A percentile compares a stretch with the other conserved stretches of the same genome.
Conservation (phyloP, 352 stramenopile species). For the Globisporangium alternatum region DNA sequence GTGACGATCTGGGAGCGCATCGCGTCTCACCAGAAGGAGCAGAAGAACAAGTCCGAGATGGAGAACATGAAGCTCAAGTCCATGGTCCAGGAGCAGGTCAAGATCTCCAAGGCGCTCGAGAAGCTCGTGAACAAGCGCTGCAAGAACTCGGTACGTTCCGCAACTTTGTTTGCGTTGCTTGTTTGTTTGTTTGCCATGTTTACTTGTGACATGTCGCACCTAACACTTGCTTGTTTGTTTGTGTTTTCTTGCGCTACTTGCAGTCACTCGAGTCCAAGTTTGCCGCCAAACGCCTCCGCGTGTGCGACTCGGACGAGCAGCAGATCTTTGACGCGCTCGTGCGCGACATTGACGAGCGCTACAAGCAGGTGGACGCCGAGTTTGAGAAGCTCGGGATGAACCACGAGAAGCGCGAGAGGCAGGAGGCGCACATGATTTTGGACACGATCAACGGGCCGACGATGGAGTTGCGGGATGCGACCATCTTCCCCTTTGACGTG, state of each 20-base stretch:
- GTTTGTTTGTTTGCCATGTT: background rate
- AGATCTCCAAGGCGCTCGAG: conserved; percentile 54
- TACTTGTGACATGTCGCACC: background rate
- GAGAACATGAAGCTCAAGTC: conserved; percentile 61
- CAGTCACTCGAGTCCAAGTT: conserved; percentile 20
- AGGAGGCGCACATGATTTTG: conserved; percentile 51
- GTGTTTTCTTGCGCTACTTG: background rate
- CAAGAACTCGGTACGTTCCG: conserved; percentile 30
- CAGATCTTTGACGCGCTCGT: conserved; percentile 35
- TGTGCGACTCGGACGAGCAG: conserved; percentile 35
- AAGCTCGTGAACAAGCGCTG: conserved; percentile 54
- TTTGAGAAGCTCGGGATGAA: conserved; percentile 40
- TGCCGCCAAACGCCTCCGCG: conserved; percentile 23
- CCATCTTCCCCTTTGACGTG: conserved; percentile 50
- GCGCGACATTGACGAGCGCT: conserved; percentile 26
- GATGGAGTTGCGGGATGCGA: conserved; percentile 50
- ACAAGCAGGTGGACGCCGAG: conserved; percentile 37
- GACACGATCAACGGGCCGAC: conserved; percentile 40
- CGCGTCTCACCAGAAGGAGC: conserved; percentile 59
- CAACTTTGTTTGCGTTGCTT: background rate
- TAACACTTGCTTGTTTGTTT: background rate
- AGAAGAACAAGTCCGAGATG: conserved; percentile 67
- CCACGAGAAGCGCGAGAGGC: conserved; percentile 36
- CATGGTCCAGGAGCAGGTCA: conserved; percentile 50
- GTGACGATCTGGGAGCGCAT: conserved; percentile 55